Base-by-base conservation (phyloP, 306 rosid species). In the Lathyrus tuberosus region DNA sequence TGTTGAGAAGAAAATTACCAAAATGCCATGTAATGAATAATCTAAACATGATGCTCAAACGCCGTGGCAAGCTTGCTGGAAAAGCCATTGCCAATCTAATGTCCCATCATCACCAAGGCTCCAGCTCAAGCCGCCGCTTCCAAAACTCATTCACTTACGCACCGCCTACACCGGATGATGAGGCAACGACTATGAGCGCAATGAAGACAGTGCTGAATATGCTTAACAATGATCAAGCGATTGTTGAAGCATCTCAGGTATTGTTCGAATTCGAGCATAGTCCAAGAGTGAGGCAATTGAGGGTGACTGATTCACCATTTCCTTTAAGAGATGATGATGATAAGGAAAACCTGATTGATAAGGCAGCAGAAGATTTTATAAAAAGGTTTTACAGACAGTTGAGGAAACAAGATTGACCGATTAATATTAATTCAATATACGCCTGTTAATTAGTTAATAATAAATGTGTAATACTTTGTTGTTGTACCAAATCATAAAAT, bases 301-400 rank as follows among this genome's bases (percentile, higher is more conserved):
- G 99, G 80, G 87, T 94, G 5, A 91, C 99, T 0, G 99, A 94
- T 81, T 94, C 99, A 0, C 99, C 99, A 10, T 94, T 91, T 15
- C 96, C 97, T 2, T 35, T 94, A 35, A 71, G 79, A 16, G 86
- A 83, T 4, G 77, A 33, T n/a, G n/a, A n/a, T 10, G 85, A 66
- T 9, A 60, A 46, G 15, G 88, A 88, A 24, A 35, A 71, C 46
- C 84, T 41, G 11, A 91, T 94, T 6, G 96, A 95, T 65, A 73
- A 89, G 73, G 95, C 84, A 1, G 99, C 99, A 0, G 99, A 87
- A 78, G 95, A 75, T 62, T 95, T 91, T 62, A 95, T 95, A 1
- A 80, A 79, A 24, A 86, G 76, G 84, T 95, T 95, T 62, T 91
- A 95, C 81, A 89, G 78, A 59, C 74, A 91, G 5, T 69, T 88